phyloP scores from a whole-genome alignment of 352 stramenopile species.

The Phytophthora tubulina region DNA sequence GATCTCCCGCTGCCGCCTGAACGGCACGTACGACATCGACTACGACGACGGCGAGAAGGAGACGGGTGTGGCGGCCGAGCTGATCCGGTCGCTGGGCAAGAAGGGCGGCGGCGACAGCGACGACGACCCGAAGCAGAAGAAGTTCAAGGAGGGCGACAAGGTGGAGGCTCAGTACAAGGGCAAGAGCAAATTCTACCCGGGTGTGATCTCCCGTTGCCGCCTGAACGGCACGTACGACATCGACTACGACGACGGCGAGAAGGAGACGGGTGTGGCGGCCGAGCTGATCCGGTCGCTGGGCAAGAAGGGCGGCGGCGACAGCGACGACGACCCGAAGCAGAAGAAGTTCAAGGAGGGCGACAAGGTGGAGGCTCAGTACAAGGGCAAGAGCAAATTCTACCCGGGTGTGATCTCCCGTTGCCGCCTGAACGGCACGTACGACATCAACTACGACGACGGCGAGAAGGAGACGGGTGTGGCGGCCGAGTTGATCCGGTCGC shows the following conservation, averaged over 20 bases:
- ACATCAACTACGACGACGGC: slow-evolving; percentile 34
- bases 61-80: slow-evolving; percentile 52
- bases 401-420: slow-evolving; percentile 31
- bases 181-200: slow-evolving; percentile 67
- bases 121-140: slow-evolving; percentile 31
- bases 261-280: slow-evolving; percentile 32
- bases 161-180: slow-evolving; percentile 80
- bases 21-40: slow-evolving; percentile 83
- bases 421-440: slow-evolving; percentile 34
- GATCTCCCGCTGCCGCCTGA: slow-evolving; percentile 61
- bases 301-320: slow-evolving; percentile 28
- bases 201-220: slow-evolving; percentile 57
- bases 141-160: slow-evolving; percentile 39
- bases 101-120: slow-evolving; percentile 32
- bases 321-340: slow-evolving; percentile 27
- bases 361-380: slow-evolving; percentile 36
- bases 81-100: slow-evolving; percentile 45
- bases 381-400: slow-evolving; percentile 37
- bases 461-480: slow-evolving; percentile 36
- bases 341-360: slow-evolving; percentile 34
- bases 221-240: slow-evolving; percentile 37
- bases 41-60: slow-evolving; percentile 87
- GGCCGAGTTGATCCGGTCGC: slow-evolving; percentile 29
- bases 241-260: slow-evolving; percentile 36
- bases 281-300: slow-evolving; percentile 26